Evolutionary conservation across 306 rosid species (phyloP).

Genomic region (Fagus sylvatica): DNA sequence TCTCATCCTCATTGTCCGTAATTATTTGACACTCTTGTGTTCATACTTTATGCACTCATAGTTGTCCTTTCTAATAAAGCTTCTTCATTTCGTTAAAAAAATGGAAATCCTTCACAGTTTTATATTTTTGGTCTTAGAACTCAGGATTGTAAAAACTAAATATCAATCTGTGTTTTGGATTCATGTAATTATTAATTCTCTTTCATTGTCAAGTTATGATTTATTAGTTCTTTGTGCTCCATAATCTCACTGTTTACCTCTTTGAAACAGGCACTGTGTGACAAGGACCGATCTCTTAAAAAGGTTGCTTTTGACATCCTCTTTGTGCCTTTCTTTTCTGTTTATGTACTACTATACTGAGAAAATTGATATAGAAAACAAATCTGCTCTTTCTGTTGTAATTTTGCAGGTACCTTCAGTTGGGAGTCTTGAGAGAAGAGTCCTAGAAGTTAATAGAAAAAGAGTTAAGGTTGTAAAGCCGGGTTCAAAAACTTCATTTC

Average conservation of each 20-base stretch:
- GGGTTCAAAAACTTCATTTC: conserved; percentile 92
- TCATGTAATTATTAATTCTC: not conserved
- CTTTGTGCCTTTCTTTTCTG: conserved; percentile 9
- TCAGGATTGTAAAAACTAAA: not conserved
- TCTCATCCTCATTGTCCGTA: too few relatives aligned
- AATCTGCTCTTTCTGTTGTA: conserved; percentile 9
- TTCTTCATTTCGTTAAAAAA: too few relatives aligned
- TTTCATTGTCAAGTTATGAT: not conserved
- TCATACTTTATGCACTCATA: too few relatives aligned
- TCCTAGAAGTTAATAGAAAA: conserved; percentile 83
- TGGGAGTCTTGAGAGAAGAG: conserved; percentile 76
- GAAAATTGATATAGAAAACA: conserved; percentile 3
- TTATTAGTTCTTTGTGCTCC: conserved; percentile 10
- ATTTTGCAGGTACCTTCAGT: conserved; percentile 59
- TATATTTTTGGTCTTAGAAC: not conserved
- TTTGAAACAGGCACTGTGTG: conserved; percentile 70
- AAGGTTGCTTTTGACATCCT: conserved; percentile 52
- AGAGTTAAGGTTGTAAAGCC: conserved; percentile 93
- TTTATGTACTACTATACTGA: not conserved
- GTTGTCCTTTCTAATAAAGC: too few relatives aligned
- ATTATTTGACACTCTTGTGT: too few relatives aligned
- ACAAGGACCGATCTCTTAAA: conserved; percentile 73
- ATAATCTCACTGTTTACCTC: conserved; percentile 9
- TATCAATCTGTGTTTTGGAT: not conserved
- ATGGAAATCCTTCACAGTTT: too few relatives aligned